Base-by-base conservation (phyloP, 2,329 filamentous ascomycete species). In the Talaromyces sp. region DNA sequence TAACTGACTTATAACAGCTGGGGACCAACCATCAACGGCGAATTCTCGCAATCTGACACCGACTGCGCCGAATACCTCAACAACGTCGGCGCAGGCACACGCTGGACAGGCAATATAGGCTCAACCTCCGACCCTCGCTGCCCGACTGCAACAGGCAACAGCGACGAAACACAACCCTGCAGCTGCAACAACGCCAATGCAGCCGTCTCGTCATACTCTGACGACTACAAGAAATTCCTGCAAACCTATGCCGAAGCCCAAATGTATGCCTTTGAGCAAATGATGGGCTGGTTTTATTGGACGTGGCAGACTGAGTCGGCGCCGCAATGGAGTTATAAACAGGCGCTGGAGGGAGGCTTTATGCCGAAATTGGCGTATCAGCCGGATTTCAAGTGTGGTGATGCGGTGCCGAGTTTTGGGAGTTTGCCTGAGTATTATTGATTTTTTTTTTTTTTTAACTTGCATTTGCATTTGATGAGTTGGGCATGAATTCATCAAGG, bases 241-340 rank as follows among this genome's bases (percentile, higher is more conserved):
- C 84, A 85, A 65, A 90, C 90, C 76, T 98, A 98, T 77, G 95
- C 95, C 6, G 89, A 96, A 76, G 95, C 93, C 58, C 95, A 99
- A 79, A 99, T 99, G 91, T 83, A 88, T 68, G 90, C 88, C 62
- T 99, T 98, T 71, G 93, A 98, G 75, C 87, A 88, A 64, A 91
- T 90, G 6, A 95, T 90, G 88, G 95, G 95, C 55, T 99, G 95
- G 95, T 97, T 96, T 78, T 99, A 99, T 78, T 99, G 95, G 95
- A 98, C 93, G 35, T 96, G 95, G 93, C 86, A 92, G 77, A 96
- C 93, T 31, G 93, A 98, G 80, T 82, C 77, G 65, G 87, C 89
- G 55, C 81, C 87, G 62, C 91, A 97, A 77, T 99, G 95, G 95
- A 96, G 92, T 73, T 78, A 77, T 54, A 72, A 69, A 10, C 71